Conservation (phyloP, 495 filamentous ascomycete species). For the Staphylotrichum longicolle region DNA sequence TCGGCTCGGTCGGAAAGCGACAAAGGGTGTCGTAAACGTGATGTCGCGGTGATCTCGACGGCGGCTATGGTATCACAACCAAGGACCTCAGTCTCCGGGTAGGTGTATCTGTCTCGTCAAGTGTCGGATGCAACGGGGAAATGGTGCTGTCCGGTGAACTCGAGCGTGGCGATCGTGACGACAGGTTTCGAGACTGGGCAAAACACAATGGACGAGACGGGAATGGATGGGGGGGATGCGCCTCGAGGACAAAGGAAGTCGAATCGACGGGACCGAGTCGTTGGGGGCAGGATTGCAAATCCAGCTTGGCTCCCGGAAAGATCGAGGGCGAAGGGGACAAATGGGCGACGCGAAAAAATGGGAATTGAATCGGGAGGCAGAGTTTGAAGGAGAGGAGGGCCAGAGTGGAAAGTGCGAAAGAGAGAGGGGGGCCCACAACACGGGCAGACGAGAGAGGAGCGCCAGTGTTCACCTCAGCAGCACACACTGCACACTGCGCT, state of each 20-base stretch:
- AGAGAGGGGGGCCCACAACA: conserved; percentile 34
- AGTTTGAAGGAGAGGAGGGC: conserved; percentile 36
- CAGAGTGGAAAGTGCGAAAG: conserved; percentile 32
- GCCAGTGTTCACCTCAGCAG: neutral
- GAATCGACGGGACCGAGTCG: conserved; percentile 23
- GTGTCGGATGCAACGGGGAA: conserved; percentile 4
- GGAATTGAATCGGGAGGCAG: conserved; percentile 32
- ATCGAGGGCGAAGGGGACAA: conserved; percentile 24
- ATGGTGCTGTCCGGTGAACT: conserved; percentile 10
- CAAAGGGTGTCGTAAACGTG: neutral
- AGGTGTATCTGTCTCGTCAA: neutral
- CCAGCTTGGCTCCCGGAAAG: conserved; percentile 19
- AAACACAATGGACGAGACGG: conserved; percentile 28
- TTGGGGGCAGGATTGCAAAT: conserved; percentile 25
- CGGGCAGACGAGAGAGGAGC: conserved; percentile 19
- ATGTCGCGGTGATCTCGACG: conserved; percentile 12
- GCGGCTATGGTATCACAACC: neutral
- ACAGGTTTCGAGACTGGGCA: conserved; percentile 20
- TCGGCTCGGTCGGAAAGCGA: conserved; percentile 12
- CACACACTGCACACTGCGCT: conserved; percentile 20
- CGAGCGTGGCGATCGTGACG: conserved; percentile 26
- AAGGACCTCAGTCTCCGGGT: too few species aligned
- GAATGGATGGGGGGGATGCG: conserved; percentile 25
- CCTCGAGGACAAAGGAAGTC: conserved; percentile 37
- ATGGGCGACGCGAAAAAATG: conserved; percentile 35